Base-by-base conservation (phyloP, 345 rosid species). In the Mallotus nudiflorus region DNA sequence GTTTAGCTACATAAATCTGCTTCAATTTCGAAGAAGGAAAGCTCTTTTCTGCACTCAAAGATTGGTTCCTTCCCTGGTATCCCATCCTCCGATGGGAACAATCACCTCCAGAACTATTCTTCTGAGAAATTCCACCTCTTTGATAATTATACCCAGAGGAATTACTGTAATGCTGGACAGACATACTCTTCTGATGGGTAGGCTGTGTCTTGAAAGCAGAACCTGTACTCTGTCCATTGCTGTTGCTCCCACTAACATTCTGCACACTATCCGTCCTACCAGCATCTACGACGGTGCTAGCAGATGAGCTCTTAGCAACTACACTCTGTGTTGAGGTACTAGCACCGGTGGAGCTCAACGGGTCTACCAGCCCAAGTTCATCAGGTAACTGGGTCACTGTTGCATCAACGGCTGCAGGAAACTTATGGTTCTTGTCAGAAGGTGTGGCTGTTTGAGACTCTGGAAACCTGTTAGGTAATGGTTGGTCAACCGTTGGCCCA, bases 1-100 rank as follows among this genome's bases (percentile, higher is more conserved):
- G 99, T 71, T 95, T 95, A 61, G 96, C 99, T 70, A 95, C 99
- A 75, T 95, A 95, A 24, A 95, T 89, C 85, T 92, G 99, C 80
- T 89, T 95, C 77, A 82, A 78, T 82, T 89, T 92, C 53, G 86
- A 80, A 72, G 88, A 48, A 42, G 76, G 78, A 56, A 84, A 85
- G 67, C 82, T 82, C 82, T 83, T 94, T 37, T 94, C 98, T 31
- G 84, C 78, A 50, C 80, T 77, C 49, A 78, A 59, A 22, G 88
- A 70, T 76, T 85, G 95, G 70, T 84, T 90, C 82, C 94, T 84
- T 40, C 91, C 92, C 66, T 89, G 96, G 83, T 79, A 95, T 14
- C 89, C 84, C 19, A 78, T 78, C 73, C 98, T 86, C 6, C 88
- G 85, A 65, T 90, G 88, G 31, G 88, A 72, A 87, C 88, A 83